A percentile compares a stretch with the other conserved stretches of the same genome.
These are phyloP conservation scores for Datura wrightii DNA, from an alignment of 257 asterid genomes.

Conservation along the genomic window DNA sequence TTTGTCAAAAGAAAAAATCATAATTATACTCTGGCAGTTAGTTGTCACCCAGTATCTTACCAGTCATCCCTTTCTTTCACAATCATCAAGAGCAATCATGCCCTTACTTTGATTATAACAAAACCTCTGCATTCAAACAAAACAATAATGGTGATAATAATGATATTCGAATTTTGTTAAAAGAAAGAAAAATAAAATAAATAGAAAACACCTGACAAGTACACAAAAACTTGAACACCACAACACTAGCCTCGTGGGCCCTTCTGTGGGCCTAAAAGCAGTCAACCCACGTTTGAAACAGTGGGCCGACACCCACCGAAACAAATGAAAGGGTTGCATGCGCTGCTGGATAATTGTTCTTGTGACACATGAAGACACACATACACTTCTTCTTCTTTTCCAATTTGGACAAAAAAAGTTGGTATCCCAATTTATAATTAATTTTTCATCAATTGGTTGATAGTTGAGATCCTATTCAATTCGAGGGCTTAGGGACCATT, in stretches of 20 bases:
- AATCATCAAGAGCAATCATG: conserved; percentile 23
- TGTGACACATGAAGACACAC: conserved; percentile 32
- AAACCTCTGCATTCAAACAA: conserved; percentile 2
- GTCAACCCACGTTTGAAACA: conserved; percentile 39
- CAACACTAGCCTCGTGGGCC: conserved; percentile 44
- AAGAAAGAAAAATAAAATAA: background rate
- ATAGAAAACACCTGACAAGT: background rate
- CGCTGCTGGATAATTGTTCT: conserved; percentile 29
- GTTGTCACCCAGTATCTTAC: conserved; percentile 48
- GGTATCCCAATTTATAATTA: background rate
- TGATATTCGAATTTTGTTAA: background rate
- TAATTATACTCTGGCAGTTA: conserved; percentile 33
- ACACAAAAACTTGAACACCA: conserved; percentile 28
- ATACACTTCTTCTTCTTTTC: background rate
- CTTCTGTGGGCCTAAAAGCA: background rate
- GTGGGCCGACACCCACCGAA: conserved; percentile 52
- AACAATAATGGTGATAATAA: background rate
- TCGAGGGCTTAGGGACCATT: background rate
- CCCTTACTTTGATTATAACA: background rate
- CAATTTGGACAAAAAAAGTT: background rate
- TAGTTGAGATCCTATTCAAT: background rate
- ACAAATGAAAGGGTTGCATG: conserved; percentile 39
- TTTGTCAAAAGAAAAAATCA: background rate
- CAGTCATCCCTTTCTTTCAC: conserved; percentile 8
- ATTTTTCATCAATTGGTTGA: background rate